Base-by-base conservation (phyloP, 495 filamentous ascomycete species). In the Recurvomyces mirabilis region DNA sequence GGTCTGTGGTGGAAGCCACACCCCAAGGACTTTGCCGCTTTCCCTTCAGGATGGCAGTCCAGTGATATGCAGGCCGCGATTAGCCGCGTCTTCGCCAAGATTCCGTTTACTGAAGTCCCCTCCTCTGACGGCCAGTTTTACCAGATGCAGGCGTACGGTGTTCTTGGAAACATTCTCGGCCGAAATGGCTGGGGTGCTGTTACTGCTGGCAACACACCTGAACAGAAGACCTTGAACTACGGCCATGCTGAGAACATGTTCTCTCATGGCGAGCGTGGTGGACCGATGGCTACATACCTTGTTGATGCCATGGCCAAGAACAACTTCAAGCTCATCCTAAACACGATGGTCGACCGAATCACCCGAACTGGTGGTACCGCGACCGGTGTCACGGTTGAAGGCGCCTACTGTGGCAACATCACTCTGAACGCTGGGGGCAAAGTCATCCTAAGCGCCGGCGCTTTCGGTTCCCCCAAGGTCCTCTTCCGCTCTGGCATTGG, bases 241-340 rank as follows among this genome's bases (percentile, higher is more conserved):
- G 63, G 74, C 36, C 71, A 78, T 57, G 69, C 77, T 14, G 67
- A 78, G 5, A 84, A 74, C 64, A 85, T 84, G 73, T 81, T 73
- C 62, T 60, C 64, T 15, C 62, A 75, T 43, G 79, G 75, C 32
- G 68, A 81, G 62, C 71, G 82, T 46, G 77, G 76, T 26, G 82
- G 83, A 9, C 83, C 81, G 38, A 63, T 84, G 53, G 74, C 74
- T 7, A 85, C 81, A 3, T 88, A 87, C 59, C 72, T 87, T 6
- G 71, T 76, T 24, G 69, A 66, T 22, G 80, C 81, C 21, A 68
- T 68, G 53, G 62, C 59, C 30, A 67, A 73, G 43, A 55, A 58
- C 24, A 82, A 85, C 66, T 85, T 88, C 66, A 65, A 72, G 18
- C 59, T 88, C 41, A 73, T 72, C 60, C 68, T 75, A 41, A 72